These are phyloP conservation scores for Xylaria bambusicola DNA, from an alignment of 495 filamentous ascomycete species.

Conservation along the genomic window DNA sequence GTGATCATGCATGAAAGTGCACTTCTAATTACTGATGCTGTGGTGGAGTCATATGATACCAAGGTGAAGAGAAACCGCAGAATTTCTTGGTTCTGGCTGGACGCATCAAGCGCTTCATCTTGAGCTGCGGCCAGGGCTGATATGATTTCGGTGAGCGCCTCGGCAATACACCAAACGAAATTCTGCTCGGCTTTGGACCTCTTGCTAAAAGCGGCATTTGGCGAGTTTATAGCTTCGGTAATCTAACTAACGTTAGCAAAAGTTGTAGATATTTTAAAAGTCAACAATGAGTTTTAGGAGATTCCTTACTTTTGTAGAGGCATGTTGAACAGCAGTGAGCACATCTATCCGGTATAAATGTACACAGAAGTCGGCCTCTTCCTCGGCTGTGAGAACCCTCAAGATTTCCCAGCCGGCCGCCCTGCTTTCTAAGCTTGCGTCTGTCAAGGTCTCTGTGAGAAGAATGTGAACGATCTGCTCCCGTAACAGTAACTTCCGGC, in stretches of 20 bases:
- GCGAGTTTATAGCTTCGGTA: slow-evolving; percentile 41
- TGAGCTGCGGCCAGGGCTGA: slow-evolving; percentile 50
- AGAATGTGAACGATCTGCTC: slow-evolving; percentile 62
- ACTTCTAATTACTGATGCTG: slow-evolving; percentile 43
- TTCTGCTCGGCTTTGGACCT: slow-evolving; percentile 50
- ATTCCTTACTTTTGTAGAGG: slow-evolving; percentile 49
- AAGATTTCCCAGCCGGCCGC: slow-evolving; percentile 64
- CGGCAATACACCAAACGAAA: slow-evolving; percentile 51
- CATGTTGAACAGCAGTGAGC: slow-evolving; percentile 55
- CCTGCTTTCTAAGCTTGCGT: slow-evolving; percentile 56
- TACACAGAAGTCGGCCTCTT: slow-evolving; percentile 63
- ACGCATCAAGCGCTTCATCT: slow-evolving; percentile 55
- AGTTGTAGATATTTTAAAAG: not conserved
- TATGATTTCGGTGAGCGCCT: slow-evolving; percentile 47
- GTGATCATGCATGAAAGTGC: slow-evolving; percentile 53
- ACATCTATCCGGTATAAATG: slow-evolving; percentile 60
- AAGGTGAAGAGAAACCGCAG: slow-evolving; percentile 55
- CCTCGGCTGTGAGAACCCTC: slow-evolving; percentile 56
- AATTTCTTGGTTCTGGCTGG: slow-evolving; percentile 47
- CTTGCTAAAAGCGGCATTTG: slow-evolving; percentile 41
- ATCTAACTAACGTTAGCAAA: slow-evolving; percentile 35
- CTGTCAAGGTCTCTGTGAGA: slow-evolving; percentile 61
- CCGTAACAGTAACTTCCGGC: slow-evolving; percentile 58
- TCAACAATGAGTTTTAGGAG: not conserved
- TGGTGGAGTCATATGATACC: slow-evolving; percentile 32